Evolutionary conservation across 352 stramenopile species (phyloP).

Genomic region (Ophiocytium majus): DNA sequence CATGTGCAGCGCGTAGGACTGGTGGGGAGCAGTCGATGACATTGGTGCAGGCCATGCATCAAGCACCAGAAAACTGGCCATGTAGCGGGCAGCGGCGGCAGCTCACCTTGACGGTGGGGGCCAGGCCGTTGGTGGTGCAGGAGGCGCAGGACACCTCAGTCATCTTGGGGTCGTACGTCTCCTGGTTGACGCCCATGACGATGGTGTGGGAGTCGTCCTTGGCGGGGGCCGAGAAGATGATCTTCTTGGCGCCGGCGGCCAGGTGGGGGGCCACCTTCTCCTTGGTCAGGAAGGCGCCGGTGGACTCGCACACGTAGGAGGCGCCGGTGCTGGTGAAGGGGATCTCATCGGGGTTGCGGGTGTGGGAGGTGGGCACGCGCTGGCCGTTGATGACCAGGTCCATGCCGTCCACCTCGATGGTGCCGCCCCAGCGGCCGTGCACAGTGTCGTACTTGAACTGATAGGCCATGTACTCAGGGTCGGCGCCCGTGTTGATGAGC

Average conservation of each 20-base stretch:
- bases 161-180: conserved; percentile 85
- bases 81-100: too few relatives aligned
- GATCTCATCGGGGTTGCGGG: conserved; percentile 73
- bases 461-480: conserved; percentile 92
- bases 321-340: conserved; percentile 73
- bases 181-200: conserved; percentile 96
- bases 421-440: conserved; percentile 82
- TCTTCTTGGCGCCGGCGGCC: conserved; percentile 86
- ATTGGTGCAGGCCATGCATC: too few relatives aligned
- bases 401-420: conserved; percentile 68
- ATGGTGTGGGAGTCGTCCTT: conserved; percentile 96
- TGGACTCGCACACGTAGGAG: conserved; percentile 92
- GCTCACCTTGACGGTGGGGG: conserved; percentile 95
- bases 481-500: conserved; percentile 58
- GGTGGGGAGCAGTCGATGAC: too few relatives aligned
- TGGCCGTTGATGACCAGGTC: conserved; percentile 75
- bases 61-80: too few relatives aligned
- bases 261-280: conserved; percentile 88
- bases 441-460: conserved; percentile 92
- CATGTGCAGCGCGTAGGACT: too few relatives aligned
- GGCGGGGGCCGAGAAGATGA: conserved; percentile 94
- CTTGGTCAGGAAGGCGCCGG: conserved; percentile 87
- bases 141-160: conserved; percentile 90
- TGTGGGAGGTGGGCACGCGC: conserved; percentile 77
- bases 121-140: conserved; percentile 98